Percentiles rank a stretch among this genome's conserved stretches.
Evolutionary conservation across 2,329 filamentous ascomycete genomes (phyloP).

Genomic region (Colletotrichum musicola): DNA sequence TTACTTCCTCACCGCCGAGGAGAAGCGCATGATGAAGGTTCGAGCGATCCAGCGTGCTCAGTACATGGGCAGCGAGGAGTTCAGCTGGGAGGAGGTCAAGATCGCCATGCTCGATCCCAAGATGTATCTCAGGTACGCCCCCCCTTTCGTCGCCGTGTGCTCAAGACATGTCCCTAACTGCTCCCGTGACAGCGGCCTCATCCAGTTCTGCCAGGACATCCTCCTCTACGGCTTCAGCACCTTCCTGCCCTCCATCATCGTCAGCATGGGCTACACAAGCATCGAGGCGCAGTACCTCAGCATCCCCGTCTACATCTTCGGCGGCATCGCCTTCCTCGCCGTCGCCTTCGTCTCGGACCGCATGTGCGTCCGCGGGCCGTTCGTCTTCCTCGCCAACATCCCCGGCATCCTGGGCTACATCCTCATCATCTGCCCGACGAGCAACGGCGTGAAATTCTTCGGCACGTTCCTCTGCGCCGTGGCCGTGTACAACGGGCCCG

Average conservation of each 20-base stretch:
- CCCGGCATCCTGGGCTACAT: slow-evolving; percentile 64
- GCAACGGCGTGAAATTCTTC: slow-evolving; percentile 63
- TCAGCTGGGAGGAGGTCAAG: slow-evolving; percentile 63
- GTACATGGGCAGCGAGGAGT: slow-evolving; percentile 63
- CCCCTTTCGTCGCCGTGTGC: background rate
- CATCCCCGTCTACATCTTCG: slow-evolving; percentile 68
- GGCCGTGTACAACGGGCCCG: slow-evolving; percentile 61
- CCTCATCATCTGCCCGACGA: slow-evolving; percentile 60
- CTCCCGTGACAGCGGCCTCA: slow-evolving; percentile 46
- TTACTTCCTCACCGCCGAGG: slow-evolving; percentile 61
- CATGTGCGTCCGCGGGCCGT: slow-evolving; percentile 47
- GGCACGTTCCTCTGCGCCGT: slow-evolving; percentile 62
- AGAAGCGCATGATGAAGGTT: slow-evolving; percentile 63
- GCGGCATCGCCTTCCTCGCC: slow-evolving; percentile 58
- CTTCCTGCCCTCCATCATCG: slow-evolving; percentile 68
- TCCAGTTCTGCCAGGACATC: slow-evolving; percentile 66
- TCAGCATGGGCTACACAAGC: slow-evolving; percentile 63
- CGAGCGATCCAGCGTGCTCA: slow-evolving; percentile 57
- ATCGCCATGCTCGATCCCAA: slow-evolving; percentile 64
- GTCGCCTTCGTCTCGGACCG: slow-evolving; percentile 62
- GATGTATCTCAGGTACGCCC: slow-evolving; percentile 58
- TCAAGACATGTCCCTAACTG: slow-evolving; percentile 12
- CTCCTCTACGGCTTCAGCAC: slow-evolving; percentile 69
- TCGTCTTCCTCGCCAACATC: slow-evolving; percentile 70
- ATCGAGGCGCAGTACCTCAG: slow-evolving; percentile 66